These are phyloP conservation scores for Halenospora varia DNA, from an alignment of 495 filamentous ascomycete genomes.

Conservation along the genomic window DNA sequence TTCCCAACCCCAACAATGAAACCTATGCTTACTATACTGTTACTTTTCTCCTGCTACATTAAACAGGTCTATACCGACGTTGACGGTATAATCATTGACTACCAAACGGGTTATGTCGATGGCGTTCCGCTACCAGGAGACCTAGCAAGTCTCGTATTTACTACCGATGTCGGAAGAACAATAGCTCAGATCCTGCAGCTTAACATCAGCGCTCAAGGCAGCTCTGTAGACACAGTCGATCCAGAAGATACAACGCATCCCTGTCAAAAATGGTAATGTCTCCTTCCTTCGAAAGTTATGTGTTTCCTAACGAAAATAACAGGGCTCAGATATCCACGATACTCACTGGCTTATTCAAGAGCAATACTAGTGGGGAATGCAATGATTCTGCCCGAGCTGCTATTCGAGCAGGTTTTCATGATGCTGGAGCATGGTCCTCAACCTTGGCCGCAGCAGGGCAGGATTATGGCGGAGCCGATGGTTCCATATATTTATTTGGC, in stretches of 20 bases:
- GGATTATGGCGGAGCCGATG: conserved; percentile 25
- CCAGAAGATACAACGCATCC: neutral
- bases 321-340: neutral
- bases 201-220: neutral
- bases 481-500: conserved; percentile 23
- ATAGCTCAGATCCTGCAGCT: neutral
- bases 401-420: conserved; percentile 30
- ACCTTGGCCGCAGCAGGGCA: conserved; percentile 6
- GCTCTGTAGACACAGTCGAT: neutral
- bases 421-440: conserved; percentile 26
- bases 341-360: neutral
- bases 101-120: neutral
- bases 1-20: too few species aligned
- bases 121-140: neutral
- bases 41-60: too few species aligned
- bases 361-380: neutral
- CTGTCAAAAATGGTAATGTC: neutral
- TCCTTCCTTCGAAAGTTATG: too few species aligned
- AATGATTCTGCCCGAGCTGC: conserved; percentile 23
- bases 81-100: neutral
- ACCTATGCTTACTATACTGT: too few species aligned
- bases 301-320: neutral
- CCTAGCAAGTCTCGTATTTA: neutral
- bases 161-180: neutral
- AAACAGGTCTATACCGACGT: too few species aligned